Evolutionary conservation across 2,329 filamentous ascomycete species (phyloP), one percentile per base, ranked within the genome.

Genomic region (Colletotrichum sidae): DNA sequence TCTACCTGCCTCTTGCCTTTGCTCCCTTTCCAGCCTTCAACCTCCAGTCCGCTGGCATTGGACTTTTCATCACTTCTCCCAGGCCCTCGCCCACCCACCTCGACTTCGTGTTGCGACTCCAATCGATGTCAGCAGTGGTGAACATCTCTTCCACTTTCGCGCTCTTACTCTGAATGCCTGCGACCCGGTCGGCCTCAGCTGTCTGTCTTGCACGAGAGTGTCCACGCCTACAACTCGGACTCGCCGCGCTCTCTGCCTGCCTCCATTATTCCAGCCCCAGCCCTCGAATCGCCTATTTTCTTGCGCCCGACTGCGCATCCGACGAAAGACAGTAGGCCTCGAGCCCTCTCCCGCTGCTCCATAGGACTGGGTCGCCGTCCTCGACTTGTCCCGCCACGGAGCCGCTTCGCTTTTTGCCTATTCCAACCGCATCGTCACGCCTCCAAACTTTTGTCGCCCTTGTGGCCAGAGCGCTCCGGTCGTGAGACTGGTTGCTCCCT

Each of bases 401-500:
- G 45, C 54, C 45, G 13, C n/a, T 50, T 47, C 44, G 37, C 42
- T 17, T 39, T 8, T 6, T 33, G 39, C 11, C 10, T 39, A 49
- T 34, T 25, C 34, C 52, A 52, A 52, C 50, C 55, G 54, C 53
- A 53, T 59, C 35, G 49, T 55, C 15, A 66, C 42, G 38, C 51
- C 65, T 44, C 15, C 41, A 64, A 49, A n/a, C 42, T 41, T 57
- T 55, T 33, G 52, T 67, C 72, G 73, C 68, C 71, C 69, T 65
- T 65, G 81, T 79, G 83, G 83, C 78, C 79, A 80, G 83, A 83
- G 83, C 81, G 84, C 81, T 84, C 83, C 85, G 80, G 85, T 87
- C 85, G 81, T 75, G 77, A 83, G 86, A 85, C 85, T 87, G 84
- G 85, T 82, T 84, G 84, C 83, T 82, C 79, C 77, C 79, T 74